Base-by-base conservation (phyloP, 1,284 basidiomycete genomes). In the Leccinum idahoense region DNA sequence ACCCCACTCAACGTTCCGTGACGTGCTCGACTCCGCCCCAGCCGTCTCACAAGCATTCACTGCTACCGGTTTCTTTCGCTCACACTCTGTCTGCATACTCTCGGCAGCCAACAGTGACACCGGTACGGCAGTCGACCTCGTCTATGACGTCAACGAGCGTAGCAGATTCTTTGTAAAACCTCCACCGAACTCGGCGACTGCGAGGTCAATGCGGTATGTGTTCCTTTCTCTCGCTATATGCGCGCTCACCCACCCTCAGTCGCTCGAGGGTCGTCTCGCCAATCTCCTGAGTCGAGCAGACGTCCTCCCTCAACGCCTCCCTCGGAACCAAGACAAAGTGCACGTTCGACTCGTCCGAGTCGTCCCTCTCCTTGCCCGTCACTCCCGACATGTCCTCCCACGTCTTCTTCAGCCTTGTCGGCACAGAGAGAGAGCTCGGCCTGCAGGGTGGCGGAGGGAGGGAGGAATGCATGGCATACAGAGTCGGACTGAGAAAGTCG, bases 251-350 rank as follows among this genome's bases (percentile, higher is more conserved):
- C 35, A n/a, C n/a, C n/a, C n/a, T n/a, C 65, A 90, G 88, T 93
- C 89, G 62, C 84, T 89, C 49, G 92, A 90, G 6, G 93, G 85
- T 15, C 86, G 90, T 60, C 77, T 96, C 41, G 83, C 92, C 15
- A 99, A 99, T 76, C 83, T 92, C 5, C 91, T 98, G 69, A 96
- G 97, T 29, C 93, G 94, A 2, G 96, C 90, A 20, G 97, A 99
- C 76, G 85, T 85, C 0, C 63, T 92, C 96, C 72, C 92, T 90
- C 7, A 91, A 90, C 64, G 78, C 93, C 2, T 86, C 94, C 1
- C 81, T 92, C 14, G 97, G 96, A 0, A 97, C 95, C 1, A 90
- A 92, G 71, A 99, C 95, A 0, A 86, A 88, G 63, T 87, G 89
- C 61, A 87, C 94, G 0, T 96, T 94, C 75, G 83, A 92, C 66